Conservation (phyloP, 2,329 filamentous ascomycete species). For the Colletotrichum kahawae region DNA sequence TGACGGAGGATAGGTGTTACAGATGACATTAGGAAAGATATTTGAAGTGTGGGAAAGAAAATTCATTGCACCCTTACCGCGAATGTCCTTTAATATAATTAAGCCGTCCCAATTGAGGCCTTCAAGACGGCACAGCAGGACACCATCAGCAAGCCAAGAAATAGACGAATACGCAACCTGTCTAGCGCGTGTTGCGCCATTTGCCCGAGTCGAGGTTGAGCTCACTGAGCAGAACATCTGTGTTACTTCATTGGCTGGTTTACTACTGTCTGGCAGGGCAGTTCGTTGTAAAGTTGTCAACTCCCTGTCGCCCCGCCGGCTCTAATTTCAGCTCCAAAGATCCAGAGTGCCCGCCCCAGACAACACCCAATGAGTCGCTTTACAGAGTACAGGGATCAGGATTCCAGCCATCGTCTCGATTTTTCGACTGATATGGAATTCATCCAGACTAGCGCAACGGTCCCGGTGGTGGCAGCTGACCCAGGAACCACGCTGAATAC, state of each 20-base stretch:
- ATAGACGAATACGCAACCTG: background rate
- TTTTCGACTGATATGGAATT: background rate
- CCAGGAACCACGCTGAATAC: background rate
- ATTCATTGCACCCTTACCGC: accelerated
- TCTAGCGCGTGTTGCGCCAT: background rate
- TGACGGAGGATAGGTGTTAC: background rate
- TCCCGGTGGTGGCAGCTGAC: background rate
- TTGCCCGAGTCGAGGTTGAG: background rate
- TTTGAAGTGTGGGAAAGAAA: background rate
- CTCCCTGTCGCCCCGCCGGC: background rate
- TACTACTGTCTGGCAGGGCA: background rate
- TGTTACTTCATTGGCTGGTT: background rate
- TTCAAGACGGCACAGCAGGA: background rate
- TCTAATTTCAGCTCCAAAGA: background rate
- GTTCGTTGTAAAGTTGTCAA: background rate
- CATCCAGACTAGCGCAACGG: background rate
- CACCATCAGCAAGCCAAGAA: background rate
- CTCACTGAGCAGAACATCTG: background rate
- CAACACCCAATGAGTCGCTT: background rate
- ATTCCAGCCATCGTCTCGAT: background rate
- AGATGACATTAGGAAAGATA: accelerated
- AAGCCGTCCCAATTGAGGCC: background rate
- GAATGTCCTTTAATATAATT: background rate
- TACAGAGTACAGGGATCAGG: background rate
- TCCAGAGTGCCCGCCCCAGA: background rate